These are phyloP conservation scores for Colletotrichum limetticola DNA, from an alignment of 2,329 filamentous ascomycete species.

Conservation along the genomic window DNA sequence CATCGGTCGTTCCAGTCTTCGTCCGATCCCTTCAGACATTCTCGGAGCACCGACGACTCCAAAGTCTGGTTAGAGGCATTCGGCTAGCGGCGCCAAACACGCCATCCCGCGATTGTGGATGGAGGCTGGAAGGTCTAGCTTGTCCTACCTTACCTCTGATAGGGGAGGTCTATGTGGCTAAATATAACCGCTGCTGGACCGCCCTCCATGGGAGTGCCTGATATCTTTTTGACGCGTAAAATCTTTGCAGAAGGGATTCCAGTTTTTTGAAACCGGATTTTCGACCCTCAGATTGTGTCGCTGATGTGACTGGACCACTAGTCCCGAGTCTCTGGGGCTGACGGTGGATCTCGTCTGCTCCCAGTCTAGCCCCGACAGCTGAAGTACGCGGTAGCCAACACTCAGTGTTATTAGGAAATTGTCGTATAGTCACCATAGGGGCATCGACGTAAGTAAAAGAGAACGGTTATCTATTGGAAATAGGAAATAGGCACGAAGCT, in stretches of 20 bases:
- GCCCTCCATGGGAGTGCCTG: neutral
- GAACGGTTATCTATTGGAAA: too few relatives aligned
- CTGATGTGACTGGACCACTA: neutral
- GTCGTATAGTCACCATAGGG: too few relatives aligned
- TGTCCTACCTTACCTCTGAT: neutral
- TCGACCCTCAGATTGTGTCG: neutral
- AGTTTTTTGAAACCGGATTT: neutral
- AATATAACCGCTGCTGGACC: neutral
- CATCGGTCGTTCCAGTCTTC: too few relatives aligned
- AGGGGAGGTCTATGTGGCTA: neutral
- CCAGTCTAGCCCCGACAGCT: too few relatives aligned
- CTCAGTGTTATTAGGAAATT: too few relatives aligned
- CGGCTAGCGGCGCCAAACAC: neutral
- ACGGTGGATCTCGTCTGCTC: too few relatives aligned
- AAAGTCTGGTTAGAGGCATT: neutral
- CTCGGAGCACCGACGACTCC: too few relatives aligned
- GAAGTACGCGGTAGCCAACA: too few relatives aligned
- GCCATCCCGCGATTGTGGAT: neutral
- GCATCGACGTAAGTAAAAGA: too few relatives aligned
- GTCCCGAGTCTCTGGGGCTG: too few relatives aligned
- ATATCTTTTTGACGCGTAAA: neutral
- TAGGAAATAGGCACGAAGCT: too few relatives aligned
- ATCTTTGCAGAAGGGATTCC: neutral
- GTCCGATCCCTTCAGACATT: too few relatives aligned
- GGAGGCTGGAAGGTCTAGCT: neutral